Conservation (phyloP, 2,329 filamentous ascomycete species). For the Plectosphaerella cucumerina region DNA sequence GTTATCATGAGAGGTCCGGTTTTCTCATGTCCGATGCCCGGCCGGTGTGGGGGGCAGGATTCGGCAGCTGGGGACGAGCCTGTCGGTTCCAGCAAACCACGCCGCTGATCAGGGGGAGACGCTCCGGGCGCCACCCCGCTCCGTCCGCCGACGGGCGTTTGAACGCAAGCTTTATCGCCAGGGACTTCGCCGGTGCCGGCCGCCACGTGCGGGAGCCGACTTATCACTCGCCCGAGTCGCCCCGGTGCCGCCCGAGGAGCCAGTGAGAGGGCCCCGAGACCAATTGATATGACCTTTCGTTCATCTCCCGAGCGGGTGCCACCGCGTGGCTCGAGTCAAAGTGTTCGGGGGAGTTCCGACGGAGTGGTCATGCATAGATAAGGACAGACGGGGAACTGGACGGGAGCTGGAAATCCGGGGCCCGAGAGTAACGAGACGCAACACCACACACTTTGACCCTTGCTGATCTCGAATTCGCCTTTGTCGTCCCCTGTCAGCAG, state of each 20-base stretch:
- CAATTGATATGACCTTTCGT: not conserved
- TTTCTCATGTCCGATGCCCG: not conserved
- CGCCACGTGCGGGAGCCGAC: not conserved
- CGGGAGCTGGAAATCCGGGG: not conserved
- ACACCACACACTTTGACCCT: not conserved
- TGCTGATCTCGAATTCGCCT: not conserved
- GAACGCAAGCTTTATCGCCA: too few relatives aligned
- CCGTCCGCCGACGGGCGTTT: not conserved
- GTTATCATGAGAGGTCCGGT: not conserved
- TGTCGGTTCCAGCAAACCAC: not conserved
- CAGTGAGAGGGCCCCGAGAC: not conserved
- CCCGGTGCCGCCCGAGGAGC: not conserved
- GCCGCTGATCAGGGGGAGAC: not conserved
- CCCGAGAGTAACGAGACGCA: not conserved
- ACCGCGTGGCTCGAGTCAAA: not conserved
- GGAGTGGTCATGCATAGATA: not conserved
- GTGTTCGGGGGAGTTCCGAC: not conserved
- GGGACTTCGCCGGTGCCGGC: too few relatives aligned
- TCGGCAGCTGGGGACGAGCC: not conserved
- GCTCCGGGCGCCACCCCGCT: not conserved
- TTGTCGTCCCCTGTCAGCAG: not conserved
- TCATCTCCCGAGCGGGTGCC: not conserved
- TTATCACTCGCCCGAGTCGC: not conserved
- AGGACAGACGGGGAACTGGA: not conserved
- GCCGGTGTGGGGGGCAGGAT: not conserved